phyloP scores from a whole-genome alignment of 2,329 filamentous ascomycete genomes.

The Ilyonectria destructans region DNA sequence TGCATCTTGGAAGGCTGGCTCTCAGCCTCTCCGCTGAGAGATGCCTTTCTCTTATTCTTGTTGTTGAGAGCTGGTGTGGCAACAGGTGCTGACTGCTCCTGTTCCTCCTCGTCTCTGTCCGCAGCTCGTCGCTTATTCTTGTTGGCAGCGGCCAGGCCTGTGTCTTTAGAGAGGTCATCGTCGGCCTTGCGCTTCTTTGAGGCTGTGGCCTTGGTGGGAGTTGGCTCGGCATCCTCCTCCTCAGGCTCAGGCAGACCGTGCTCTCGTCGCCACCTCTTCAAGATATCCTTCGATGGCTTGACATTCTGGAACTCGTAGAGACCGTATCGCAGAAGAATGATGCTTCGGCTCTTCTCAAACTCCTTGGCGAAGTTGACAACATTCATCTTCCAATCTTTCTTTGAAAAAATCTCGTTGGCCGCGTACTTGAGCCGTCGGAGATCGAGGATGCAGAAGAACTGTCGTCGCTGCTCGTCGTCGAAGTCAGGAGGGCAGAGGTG shows the following conservation, averaged over 20 bases:
- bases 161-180: slow-evolving; percentile 63
- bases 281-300: slow-evolving; percentile 71
- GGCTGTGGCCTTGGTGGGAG: slow-evolving; percentile 54
- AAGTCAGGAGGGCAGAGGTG: slow-evolving; percentile 72
- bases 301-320: slow-evolving; percentile 76
- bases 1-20: slow-evolving; percentile 67
- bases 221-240: slow-evolving; percentile 58
- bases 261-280: slow-evolving; percentile 72
- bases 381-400: slow-evolving; percentile 76
- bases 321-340: slow-evolving; percentile 75
- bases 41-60: slow-evolving; percentile 70
- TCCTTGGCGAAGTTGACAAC: slow-evolving; percentile 76
- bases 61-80: slow-evolving; percentile 57
- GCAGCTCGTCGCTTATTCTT: slow-evolving; percentile 67
- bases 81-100: slow-evolving; percentile 53
- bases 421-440: slow-evolving; percentile 74
- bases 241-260: slow-evolving; percentile 69
- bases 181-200: slow-evolving; percentile 73
- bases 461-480: slow-evolving; percentile 72
- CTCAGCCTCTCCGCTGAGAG: slow-evolving; percentile 63
- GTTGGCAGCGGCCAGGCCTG: slow-evolving; percentile 52
- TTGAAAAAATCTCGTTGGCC: slow-evolving; percentile 73
- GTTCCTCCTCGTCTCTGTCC: slow-evolving; percentile 59
- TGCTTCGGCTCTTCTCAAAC: slow-evolving; percentile 75
- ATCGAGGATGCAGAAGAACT: slow-evolving; percentile 77